Evolutionary conservation across 495 filamentous ascomycete genomes (phyloP).

Genomic region (Penicillium steckii): DNA sequence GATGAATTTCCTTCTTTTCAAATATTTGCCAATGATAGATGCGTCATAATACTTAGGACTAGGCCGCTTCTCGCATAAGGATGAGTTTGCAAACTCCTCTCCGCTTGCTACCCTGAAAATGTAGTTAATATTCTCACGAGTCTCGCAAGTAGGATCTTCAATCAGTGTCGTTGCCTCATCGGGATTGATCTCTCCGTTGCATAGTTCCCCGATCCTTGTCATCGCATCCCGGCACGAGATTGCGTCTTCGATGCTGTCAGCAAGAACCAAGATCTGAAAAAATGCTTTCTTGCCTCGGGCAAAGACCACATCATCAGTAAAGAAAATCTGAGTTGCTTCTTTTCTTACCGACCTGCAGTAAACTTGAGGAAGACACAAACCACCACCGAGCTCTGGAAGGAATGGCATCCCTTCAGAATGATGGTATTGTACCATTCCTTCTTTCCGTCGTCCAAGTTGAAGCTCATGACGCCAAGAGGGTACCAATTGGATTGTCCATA

Average conservation of each 20-base stretch:
- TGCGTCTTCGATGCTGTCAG: constrained; percentile 6
- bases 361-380: constrained; percentile 31
- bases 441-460: constrained; percentile 27
- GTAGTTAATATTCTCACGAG: background rate
- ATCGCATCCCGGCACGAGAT: constrained; percentile 1
- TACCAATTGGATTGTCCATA: constrained; percentile 31
- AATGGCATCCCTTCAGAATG: constrained; percentile 30
- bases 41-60: constrained; percentile 19
- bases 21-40: constrained; percentile 11
- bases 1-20: constrained; percentile 15
- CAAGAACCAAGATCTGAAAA: constrained; percentile 29
- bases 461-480: constrained; percentile 29
- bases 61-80: constrained; percentile 20
- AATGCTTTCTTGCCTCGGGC: constrained; percentile 10
- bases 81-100: constrained; percentile 22
- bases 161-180: constrained; percentile 18
- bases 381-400: constrained; percentile 26
- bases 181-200: constrained; percentile 12
- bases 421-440: constrained; percentile 27
- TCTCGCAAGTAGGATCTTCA: constrained; percentile 1
- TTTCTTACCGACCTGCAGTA: constrained; percentile 20
- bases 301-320: constrained; percentile 31
- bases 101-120: constrained; percentile 19
- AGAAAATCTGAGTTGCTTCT: constrained; percentile 3
- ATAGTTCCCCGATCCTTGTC: constrained; percentile 11